Percentiles rank a stretch among this genome's conserved stretches.
phyloP scores from a whole-genome alignment of 495 filamentous ascomycete species.

The Aspergillus panamensis region DNA sequence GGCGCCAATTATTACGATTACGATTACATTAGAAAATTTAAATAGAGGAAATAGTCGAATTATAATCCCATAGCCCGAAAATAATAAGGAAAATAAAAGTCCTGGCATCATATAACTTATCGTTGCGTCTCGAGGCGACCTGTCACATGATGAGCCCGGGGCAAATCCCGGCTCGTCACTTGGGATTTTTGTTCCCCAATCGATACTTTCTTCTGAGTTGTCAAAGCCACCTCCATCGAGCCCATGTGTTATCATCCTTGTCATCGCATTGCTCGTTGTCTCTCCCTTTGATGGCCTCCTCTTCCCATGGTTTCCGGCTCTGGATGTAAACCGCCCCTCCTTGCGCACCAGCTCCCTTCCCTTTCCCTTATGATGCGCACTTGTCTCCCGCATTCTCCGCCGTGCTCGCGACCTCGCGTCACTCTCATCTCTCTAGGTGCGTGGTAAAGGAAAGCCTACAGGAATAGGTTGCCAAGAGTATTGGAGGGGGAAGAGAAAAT shows the following conservation, averaged over 20 bases:
- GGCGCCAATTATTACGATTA: not conserved
- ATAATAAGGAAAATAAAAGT: not conserved
- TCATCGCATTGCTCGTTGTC: constrained; percentile 11
- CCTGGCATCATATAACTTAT: not conserved
- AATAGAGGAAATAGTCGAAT: not conserved
- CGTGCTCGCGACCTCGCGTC: constrained; percentile 37
- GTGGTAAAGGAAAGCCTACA: not conserved
- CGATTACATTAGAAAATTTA: not conserved
- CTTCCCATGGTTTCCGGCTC: constrained; percentile 28
- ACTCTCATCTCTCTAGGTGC: constrained; percentile 12
- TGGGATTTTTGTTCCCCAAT: constrained; percentile 24
- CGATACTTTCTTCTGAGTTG: constrained; percentile 21
- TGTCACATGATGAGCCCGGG: constrained; percentile 28
- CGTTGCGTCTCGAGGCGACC: constrained; percentile 16
- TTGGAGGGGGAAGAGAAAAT: not conserved
- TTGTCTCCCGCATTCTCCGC: constrained; percentile 28
- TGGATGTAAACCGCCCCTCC: constrained; percentile 28
- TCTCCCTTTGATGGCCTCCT: constrained; percentile 34
- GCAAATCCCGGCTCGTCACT: constrained; percentile 18
- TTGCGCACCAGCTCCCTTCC: constrained; percentile 22
- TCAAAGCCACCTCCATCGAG: constrained; percentile 11
- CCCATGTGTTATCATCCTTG: not conserved
- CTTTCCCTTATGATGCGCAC: constrained; percentile 39
- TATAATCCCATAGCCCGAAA: not conserved
- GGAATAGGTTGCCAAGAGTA: not conserved